phyloP scores from a whole-genome alignment of 2,329 filamentous ascomycete genomes.

The Verticillium alfalfae region DNA sequence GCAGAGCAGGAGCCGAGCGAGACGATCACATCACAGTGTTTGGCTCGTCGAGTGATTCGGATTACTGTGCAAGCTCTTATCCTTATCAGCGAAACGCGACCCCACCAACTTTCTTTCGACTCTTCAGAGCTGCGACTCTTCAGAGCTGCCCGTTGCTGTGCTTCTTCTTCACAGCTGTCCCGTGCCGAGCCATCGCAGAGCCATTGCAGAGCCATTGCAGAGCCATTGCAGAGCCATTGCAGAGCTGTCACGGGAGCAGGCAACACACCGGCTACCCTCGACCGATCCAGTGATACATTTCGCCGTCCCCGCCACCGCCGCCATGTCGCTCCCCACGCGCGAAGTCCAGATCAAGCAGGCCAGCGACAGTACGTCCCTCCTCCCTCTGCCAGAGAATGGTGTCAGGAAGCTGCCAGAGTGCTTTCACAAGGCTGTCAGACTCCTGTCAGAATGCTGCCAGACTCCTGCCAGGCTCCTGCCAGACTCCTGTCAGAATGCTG shows the following conservation, averaged over 20 bases:
- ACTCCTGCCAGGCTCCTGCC: too few species aligned
- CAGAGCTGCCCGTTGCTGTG: neutral
- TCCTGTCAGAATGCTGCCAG: neutral
- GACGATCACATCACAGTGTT: neutral
- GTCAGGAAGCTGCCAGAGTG: neutral
- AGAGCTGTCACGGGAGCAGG: too few species aligned
- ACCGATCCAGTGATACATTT: too few species aligned
- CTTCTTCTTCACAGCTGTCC: too few species aligned
- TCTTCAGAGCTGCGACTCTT: neutral
- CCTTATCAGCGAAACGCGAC: neutral
- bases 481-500: neutral
- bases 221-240: slow-evolving; percentile 7
- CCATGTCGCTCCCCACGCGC: slow-evolving; percentile 29
- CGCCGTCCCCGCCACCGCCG: neutral
- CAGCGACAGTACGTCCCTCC: slow-evolving; percentile 33
- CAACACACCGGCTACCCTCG: too few species aligned
- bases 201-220: neutral
- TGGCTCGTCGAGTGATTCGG: neutral
- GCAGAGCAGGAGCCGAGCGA: neutral
- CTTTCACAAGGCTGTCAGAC: neutral
- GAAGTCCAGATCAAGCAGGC: slow-evolving; percentile 39
- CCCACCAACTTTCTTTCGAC: neutral
- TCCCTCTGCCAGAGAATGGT: neutral
- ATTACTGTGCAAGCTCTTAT: slow-evolving; percentile 3
- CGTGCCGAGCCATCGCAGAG: slow-evolving; percentile 7